Base-by-base conservation (phyloP, 108 stramenopile genomes). In the Skeletonema menzelii region DNA sequence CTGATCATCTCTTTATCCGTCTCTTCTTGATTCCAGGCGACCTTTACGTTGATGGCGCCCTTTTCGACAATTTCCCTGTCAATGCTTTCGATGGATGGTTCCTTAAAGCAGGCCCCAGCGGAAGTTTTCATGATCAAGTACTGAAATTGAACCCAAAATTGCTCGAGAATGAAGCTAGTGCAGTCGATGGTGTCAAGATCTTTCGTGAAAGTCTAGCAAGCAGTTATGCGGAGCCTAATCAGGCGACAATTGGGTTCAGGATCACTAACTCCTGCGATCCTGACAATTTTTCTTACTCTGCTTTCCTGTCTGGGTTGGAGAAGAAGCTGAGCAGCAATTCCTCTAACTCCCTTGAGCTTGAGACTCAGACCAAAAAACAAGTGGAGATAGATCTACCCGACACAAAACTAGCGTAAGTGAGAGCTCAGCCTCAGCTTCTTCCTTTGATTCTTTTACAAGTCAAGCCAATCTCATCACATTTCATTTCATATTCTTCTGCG, bases 151-250 rank as follows among this genome's bases (percentile, higher is more conserved):
- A 49, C 47, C 47, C 47, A 49, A 49, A 3, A 49, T 49, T 49
- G 47, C 47, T 49, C 19, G 47, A 49, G 47, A 8, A 49, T 49
- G 5, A 49, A 49, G 47, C 47, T 22, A 49, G 47, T 24, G 47
- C 47, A 49, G 19, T 49, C 19, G 47, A 49, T 22, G 47, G 7
- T 49, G 47, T 49, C 47, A 20, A 49, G 47, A 22, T 49, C 3
- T 49, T 49, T 49, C 47, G 47, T 49, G 47, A 20, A 20, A 49
- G 47, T 49, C 47, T 49, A 3, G 47, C 47, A 5, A 49, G 19
- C 47, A 49, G 47, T 49, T 49, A 49, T 49, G 47, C 19, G 47
- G 47, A 20, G 47, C 47, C 47, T 49, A 49, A 49, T 49, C 47
- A 20, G 20, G 47, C 47, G 47, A 49, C 47, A 8, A 49, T 49